Base-by-base conservation (phyloP, 2,329 filamentous ascomycete species). In the Fonsecaea pedrosoi region DNA sequence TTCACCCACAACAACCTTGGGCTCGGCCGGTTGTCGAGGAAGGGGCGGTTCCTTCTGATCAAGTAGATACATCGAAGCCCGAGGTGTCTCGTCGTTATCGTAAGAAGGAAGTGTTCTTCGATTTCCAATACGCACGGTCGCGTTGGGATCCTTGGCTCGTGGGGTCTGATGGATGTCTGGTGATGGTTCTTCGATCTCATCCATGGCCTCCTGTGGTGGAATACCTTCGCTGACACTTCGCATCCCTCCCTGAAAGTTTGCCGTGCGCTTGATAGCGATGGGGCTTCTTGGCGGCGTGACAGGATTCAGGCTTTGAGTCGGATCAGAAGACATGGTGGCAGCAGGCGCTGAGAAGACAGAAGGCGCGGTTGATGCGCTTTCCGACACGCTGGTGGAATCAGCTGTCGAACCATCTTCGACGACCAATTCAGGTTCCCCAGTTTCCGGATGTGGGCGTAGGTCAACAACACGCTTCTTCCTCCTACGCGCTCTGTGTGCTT, bases 261-360 rank as follows among this genome's bases (percentile, higher is more conserved):
- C 53, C 8, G 25, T 12, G 10, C 58, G 63, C 48, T 63, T 61
- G 30, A 50, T n/a, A 2, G 48, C 37, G 10, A 54, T n/a, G 10
- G 84, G 84, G 48, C 81, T 84, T 61, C 80, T 75, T 5, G 82
- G 84, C 21, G 85, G 85, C 10, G 84, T 86, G 13, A 84, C 78
- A 15, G 82, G 81, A 64, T 86, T 85, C 42, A 85, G 81, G 58
- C 86, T 84, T 3, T 83, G 81, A 71, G 89, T 88, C 0, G 86
- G 81, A 50, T 64, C 62, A 5, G 65, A 66, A n/a, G 65, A 66
- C 45, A 62, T 62, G 7, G 89, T 85, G 0, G 85, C 84, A 0
- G 83, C 78, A 8, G 86, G 80, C 45, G 87, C 79, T 6, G 87
- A 80, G 45, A 87, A 80, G 8, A 81, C 75, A 3, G 80, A 80